Evolutionary conservation across 1,284 basidiomycete genomes (phyloP), one percentile per base, ranked within the genome.

Genomic region (Puccinia horiana): DNA sequence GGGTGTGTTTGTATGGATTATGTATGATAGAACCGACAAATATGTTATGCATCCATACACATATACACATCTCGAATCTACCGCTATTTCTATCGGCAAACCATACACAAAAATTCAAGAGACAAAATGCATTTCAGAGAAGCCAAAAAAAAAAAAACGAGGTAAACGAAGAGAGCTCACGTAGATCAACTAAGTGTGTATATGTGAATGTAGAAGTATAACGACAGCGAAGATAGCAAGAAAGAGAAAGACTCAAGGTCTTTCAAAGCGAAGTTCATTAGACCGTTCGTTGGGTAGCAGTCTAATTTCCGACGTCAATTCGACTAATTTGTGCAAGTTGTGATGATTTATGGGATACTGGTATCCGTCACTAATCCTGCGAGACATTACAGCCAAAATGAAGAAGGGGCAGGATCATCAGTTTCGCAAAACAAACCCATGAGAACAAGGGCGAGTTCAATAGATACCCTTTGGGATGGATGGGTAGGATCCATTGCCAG

Each of bases 361-460:
- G 56, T 81, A 81, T 40, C 80, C 80, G 74, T 81, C 72, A 44
- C 72, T 81, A 20, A 81, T 75, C n/a, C 80, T n/a, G n/a, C n/a
- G n/a, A n/a, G n/a, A n/a, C n/a, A n/a, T n/a, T 74, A 40, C 14
- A 61, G 61, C 29, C 58, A 63, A n/a, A n/a, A n/a, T n/a, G n/a
- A n/a, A n/a, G n/a, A n/a, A n/a, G n/a, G n/a, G n/a, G n/a, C n/a
- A n/a, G n/a, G n/a, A n/a, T n/a, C n/a, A n/a, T n/a, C n/a, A n/a
- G n/a, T n/a, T n/a, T 52, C 18, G 18, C 8, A 52, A 9, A 23
- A 29, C n/a, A 49, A 44, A 12, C 49, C n/a, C n/a, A n/a, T n/a
- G n/a, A n/a, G n/a, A 49, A 61, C 2, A 44, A 32, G 1, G 47
- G n/a, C 16, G 37, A 23, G 35, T 11, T 63, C 4, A 56, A 79